phyloP scores from a whole-genome alignment of 441 rosid genomes.

The Populus hybrid region DNA sequence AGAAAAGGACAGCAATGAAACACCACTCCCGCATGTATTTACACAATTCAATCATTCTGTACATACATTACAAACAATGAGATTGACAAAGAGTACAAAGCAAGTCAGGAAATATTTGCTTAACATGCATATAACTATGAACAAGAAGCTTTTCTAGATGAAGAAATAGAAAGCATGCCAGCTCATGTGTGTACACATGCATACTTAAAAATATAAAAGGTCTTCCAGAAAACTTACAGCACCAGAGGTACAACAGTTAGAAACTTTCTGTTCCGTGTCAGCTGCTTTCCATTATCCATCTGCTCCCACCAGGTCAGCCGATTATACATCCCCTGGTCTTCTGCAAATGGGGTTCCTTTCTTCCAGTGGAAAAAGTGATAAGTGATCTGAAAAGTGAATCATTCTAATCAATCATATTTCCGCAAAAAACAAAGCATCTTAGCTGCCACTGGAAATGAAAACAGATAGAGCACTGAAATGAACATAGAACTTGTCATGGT shows the following conservation, averaged over 20 bases:
- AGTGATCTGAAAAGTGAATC: constrained; percentile 49
- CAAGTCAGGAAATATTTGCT: not conserved
- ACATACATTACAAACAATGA: not conserved
- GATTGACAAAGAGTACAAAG: not conserved
- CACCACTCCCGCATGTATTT: not conserved
- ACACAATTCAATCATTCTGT: not conserved
- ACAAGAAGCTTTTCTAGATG: not conserved
- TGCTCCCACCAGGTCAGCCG: constrained; percentile 96
- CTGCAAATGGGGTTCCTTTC: constrained; percentile 93
- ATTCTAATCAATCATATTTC: constrained; percentile 6
- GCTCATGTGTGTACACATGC: too few relatives aligned
- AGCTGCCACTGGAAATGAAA: not conserved
- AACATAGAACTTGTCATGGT: not conserved
- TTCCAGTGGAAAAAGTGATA: constrained; percentile 94
- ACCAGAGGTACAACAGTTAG: constrained; percentile 85
- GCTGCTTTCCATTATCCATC: constrained; percentile 86
- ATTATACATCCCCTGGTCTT: constrained; percentile 92
- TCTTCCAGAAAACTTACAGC: constrained; percentile 48
- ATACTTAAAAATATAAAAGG: not conserved
- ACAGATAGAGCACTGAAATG: not conserved
- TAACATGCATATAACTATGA: not conserved
- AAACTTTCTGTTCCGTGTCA: constrained; percentile 79
- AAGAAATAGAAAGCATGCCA: not conserved
- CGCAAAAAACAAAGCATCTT: not conserved
- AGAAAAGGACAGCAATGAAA: not conserved